Percentiles rank a stretch among this genome's conserved stretches.
These are phyloP conservation scores for Hypoxylon subgilvum DNA, from an alignment of 495 filamentous ascomycete genomes.

Conservation along the genomic window DNA sequence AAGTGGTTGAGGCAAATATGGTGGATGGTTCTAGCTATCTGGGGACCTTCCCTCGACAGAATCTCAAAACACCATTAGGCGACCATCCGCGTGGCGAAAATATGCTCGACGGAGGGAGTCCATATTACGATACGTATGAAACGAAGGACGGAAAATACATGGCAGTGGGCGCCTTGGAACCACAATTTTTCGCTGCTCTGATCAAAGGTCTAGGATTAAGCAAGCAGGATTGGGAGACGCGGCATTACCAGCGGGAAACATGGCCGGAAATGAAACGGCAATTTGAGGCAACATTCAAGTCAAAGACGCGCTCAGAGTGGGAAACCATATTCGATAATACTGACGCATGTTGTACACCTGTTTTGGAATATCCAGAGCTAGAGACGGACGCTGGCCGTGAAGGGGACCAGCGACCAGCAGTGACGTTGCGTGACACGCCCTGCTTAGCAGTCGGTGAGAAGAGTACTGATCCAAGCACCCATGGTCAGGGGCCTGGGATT, in stretches of 20 bases:
- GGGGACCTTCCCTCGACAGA: slow-evolving; percentile 74
- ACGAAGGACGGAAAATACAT: slow-evolving; percentile 83
- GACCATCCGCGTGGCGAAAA: slow-evolving; percentile 71
- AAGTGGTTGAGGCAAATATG: slow-evolving; percentile 96
- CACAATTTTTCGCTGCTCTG: slow-evolving; percentile 76
- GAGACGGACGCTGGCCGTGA: slow-evolving; percentile 58
- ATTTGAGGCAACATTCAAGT: slow-evolving; percentile 70
- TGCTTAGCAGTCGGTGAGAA: slow-evolving; percentile 57
- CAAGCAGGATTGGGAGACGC: slow-evolving; percentile 57
- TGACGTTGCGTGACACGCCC: slow-evolving; percentile 71
- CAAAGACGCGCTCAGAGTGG: slow-evolving; percentile 81
- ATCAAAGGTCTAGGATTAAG: slow-evolving; percentile 67
- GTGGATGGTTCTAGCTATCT: slow-evolving; percentile 85
- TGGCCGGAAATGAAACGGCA: slow-evolving; percentile 69
- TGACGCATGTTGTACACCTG: slow-evolving; percentile 90
- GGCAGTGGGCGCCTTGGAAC: slow-evolving; percentile 89
- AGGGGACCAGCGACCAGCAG: slow-evolving; percentile 77
- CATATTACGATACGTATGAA: slow-evolving; percentile 87
- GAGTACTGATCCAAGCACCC: slow-evolving; percentile 36
- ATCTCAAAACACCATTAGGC: slow-evolving; percentile 64
- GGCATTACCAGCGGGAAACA: slow-evolving; percentile 59
- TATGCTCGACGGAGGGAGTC: slow-evolving; percentile 79
- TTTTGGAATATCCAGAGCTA: slow-evolving; percentile 76
- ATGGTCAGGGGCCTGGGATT: slow-evolving; percentile 57
- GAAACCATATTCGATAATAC: slow-evolving; percentile 83